Base-by-base conservation (phyloP, 176 grass and related monocot species). In the Aegilops tauschii region DNA sequence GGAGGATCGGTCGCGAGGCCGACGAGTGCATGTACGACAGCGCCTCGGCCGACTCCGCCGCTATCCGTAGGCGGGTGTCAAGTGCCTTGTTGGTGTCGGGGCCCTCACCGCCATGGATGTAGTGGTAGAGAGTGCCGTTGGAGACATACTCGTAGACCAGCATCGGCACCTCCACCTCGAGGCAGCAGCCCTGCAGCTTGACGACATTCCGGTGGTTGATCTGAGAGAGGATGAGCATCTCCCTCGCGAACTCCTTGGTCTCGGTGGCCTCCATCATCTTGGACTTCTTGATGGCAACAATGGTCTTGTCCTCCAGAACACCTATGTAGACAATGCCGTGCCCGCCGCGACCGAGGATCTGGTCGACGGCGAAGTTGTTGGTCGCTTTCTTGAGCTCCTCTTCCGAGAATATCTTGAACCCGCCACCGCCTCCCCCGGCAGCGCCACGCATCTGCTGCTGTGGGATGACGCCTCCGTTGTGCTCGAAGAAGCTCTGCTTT, bases 401-500 rank as follows among this genome's bases (percentile, higher is more conserved):
- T 61, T 65, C 30, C 12, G 84, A 86, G 71, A 84, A 92, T 36
- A 87, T 81, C 67, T 59, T 90, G 74, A 91, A 91, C 23, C 72
- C 61, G 31, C 62, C n/a, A 4, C 37, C 11, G 6, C 56, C 69
- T 1, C 56, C 66, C 6, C 32, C 52, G 12, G 61, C 34, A 2
- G 25, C 30, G 3, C 9, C 61, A 1, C 20, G 35, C 54, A 93
- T 91, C 30, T 91, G 83, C 11, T 91, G 89, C 73, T 88, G 89
- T 4, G 91, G 31, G 16, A 96, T 27, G n/a, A 91, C 34, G 2
- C 94, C 94, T 12, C 91, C 94, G 16, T 96, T 96, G 30, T 91
- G 91, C 85, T 96, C 89, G 6, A 93, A 96, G 72, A 90, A 91
- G 21, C 8, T 79, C 39, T 82, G 77, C 69, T 91, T 96, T 3